Evolutionary conservation across 495 filamentous ascomycete species (phyloP), one percentile per base, ranked within the genome.

Genomic region (Xylaria cubensis): DNA sequence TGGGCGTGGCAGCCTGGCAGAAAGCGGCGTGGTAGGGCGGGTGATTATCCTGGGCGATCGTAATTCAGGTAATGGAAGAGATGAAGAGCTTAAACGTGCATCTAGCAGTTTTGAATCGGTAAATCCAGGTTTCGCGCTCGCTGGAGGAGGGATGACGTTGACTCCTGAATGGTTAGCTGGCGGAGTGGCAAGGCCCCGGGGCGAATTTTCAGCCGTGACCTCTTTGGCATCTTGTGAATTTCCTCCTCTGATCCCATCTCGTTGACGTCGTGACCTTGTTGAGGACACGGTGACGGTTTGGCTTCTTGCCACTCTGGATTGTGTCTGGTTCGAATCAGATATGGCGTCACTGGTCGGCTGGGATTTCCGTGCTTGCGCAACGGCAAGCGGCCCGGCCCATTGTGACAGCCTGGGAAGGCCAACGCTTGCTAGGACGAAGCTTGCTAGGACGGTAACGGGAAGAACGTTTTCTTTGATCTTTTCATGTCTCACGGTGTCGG

Each of bases 391-490:
- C 3, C 91, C 92, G 19, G 90, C 90, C 86, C 85, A 88, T 74
- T 84, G 83, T n/a, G 88, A 82, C 29, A 89, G 72, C 56, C 82
- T 74, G 55, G 88, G 83, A 32, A 86, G 82, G 15, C 82, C 87
- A 24, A 92, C 81, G 74, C 89, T 88, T 21, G 89, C 91, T 53
- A 92, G 80, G 34, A 93, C 87, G 71, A 94, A 87, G 81, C 91
- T 93, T 34, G 89, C 89, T 32, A 94, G 84, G 9, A 94, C 86
- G 19, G 90, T 91, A 46, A 92, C 90, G 3, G 92, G 92, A 50
- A 93, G 80, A 7, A 90, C 83, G 76, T 94, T 94, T 80, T 93
- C 92, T 63, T 90, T 88, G 70, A 94, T 92, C 80, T 88, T 89
- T 75, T 94, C 91, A 67, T 88, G 84, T 66, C 88, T 85, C 64